Base-by-base conservation (phyloP, 2,329 filamentous ascomycete genomes). In the Fusarium buxicola region DNA sequence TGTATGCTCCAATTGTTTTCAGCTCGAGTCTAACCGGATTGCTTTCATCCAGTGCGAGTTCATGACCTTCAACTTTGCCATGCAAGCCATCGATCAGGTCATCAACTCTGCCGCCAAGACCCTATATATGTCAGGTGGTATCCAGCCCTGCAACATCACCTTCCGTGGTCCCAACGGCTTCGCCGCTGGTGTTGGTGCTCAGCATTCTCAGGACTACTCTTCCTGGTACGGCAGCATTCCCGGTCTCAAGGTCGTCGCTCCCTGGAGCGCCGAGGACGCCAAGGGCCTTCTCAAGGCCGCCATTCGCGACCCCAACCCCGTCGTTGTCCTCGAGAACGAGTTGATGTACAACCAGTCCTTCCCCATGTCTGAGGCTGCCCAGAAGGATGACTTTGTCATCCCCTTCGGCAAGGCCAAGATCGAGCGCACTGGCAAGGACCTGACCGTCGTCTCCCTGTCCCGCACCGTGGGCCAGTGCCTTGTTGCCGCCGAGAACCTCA, bases 31-130 rank as follows among this genome's bases (percentile, higher is more conserved):
- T 67, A 36, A 68, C 38, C 15, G 18, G 36, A 35, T 35, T 48
- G 11, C 40, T 50, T 36, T 32, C 18, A 15, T 60, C 11, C 59
- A 95, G 92, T 95, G 91, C 87, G 95, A 99, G 84, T 99, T 99
- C 86, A 99, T 99, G 95, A 99, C 95, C 75, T 98, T 97, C 89
- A 99, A 99, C 88, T 98, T 98, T 78, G 94, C 95, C 80, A 99
- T 99, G 95, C 95, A 99, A 84, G 92, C 95, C 77, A 99, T 99
- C 80, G 95, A 99, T 79, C 95, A 99, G 80, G 92, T 99, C 77
- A 94, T 99, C 88, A 99, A 99, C 89, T 98, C 94, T 45, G 95
- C 86, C 72, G 95, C 93, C 76, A 99, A 99, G 87, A 99, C 95
- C 55, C 94, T 99, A 76, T 99, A 99, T 86, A 99, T 99, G 95